Evolutionary conservation across 2,329 filamentous ascomycete species (phyloP), one percentile per base, ranked within the genome.

Genomic region (Clonostachys byssicola): DNA sequence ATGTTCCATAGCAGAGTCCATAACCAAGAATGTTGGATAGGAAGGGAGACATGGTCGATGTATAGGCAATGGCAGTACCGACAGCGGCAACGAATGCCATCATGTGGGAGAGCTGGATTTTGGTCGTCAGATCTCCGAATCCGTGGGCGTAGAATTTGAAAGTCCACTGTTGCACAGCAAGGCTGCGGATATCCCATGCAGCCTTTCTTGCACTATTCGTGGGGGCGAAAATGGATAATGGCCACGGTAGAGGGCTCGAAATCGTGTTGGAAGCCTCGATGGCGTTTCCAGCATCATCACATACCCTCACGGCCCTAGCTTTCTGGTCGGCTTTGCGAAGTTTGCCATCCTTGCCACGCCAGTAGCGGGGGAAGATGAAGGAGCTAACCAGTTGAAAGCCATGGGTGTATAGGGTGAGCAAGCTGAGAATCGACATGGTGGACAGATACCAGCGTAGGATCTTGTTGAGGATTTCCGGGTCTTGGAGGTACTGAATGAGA

Each of bases 11-110:
- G 54, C 86, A 92, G 69, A 96, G 90, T 6, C 86, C 88, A 55
- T 92, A 89, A 1, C 89, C 92, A 58, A 96, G 79, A 35, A 95
- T 70, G 60, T 97, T 97, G 42, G 89, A 92, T 36, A 96, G 67
- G 56, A 81, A 53, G 0, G 64, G 60, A 45, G 73, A 75, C 2
- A 66, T 61, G 2, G 71, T 89, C 67, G 85, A 86, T 57, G 89
- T 85, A 65, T 91, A 92, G 7, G 74, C 63, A 17, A 85, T 70
- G 2, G 78, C 73, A 7, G 78, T 74, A 14, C 70, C 63, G 10
- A 85, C 57, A 1, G 82, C 77, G 44, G 80, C 53, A 16, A 84
- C 41, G 34, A 81, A 56, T 1, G 81, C 80, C 17, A 85, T 55
- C 34, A 85, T 64, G 43, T 78, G 77, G 50, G 80, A 75, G 49